phyloP scores from a whole-genome alignment of 805 yeast species.

The Kluyveromyces lactis region DNA sequence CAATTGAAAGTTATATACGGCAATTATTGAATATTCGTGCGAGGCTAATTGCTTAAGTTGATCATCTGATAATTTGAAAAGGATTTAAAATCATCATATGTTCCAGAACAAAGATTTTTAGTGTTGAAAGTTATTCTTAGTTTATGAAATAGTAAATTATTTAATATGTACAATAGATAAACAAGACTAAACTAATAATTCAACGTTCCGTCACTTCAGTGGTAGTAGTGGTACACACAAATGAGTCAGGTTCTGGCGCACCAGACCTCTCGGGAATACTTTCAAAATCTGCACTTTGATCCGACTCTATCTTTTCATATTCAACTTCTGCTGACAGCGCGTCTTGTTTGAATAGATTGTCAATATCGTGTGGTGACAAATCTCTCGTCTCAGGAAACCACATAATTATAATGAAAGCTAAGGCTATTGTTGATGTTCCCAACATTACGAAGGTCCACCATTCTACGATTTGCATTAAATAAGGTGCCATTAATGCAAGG shows the following conservation, averaged over 20 bases:
- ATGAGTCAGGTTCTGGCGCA: constrained; percentile 4
- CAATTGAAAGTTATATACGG: no score
- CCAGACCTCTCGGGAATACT: constrained; percentile 3
- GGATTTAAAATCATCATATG: no score
- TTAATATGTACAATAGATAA: no score
- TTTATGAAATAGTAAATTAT: no score
- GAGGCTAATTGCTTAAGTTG: no score
- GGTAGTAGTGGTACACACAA: neutral
- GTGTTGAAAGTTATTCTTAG: no score
- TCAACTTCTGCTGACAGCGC: neutral
- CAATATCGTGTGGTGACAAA: constrained; percentile 20
- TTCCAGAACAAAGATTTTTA: no score
- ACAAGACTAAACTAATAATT: no score
- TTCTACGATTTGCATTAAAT: constrained; percentile 28
- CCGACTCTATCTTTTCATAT: neutral
- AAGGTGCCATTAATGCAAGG: constrained; percentile 35
- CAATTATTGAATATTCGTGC: no score
- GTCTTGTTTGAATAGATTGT: constrained; percentile 12
- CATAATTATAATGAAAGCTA: constrained; percentile 25
- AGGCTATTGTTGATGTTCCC: constrained; percentile 28
- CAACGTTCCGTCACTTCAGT: neutral
- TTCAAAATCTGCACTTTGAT: neutral
- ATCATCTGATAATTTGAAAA: no score
- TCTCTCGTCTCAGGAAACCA: constrained; percentile 40
- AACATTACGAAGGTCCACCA: constrained; percentile 36